phyloP scores from a whole-genome alignment of 1,284 basidiomycete genomes.

The Fomitiporia mediterranea region DNA sequence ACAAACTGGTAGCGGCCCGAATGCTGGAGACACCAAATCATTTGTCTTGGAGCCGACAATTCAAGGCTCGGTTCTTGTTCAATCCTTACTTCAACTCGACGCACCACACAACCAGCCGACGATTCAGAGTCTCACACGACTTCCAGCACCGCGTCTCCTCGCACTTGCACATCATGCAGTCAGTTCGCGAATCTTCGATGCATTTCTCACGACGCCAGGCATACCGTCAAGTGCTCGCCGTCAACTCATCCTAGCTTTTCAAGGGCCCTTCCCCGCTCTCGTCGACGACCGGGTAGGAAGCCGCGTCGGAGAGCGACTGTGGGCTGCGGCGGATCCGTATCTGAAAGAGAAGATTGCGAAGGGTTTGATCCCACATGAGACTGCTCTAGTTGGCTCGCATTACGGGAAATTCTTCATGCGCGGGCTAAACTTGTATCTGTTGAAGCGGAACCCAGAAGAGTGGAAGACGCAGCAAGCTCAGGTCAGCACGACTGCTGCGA shows the following conservation, averaged over 20 bases:
- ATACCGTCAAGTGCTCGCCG: slow-evolving; percentile 66
- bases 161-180: slow-evolving; percentile 66
- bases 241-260: slow-evolving; percentile 66
- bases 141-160: slow-evolving; percentile 54
- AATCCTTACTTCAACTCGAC: slow-evolving; percentile 69
- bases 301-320: slow-evolving; percentile 82
- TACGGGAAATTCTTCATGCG: slow-evolving; percentile 86
- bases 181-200: slow-evolving; percentile 81
- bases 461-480: slow-evolving; percentile 66
- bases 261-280: slow-evolving; percentile 72
- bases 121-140: slow-evolving; percentile 49
- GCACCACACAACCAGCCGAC: slow-evolving; percentile 62
- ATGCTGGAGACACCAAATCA: slow-evolving; percentile 31
- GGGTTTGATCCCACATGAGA: slow-evolving; percentile 68
- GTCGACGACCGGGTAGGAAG: slow-evolving; percentile 87
- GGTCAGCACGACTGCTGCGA: slow-evolving; percentile 15
- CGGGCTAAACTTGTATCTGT: slow-evolving; percentile 73
- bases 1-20: slow-evolving; percentile 23
- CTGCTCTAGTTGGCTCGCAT: slow-evolving; percentile 64
- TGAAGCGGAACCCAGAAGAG: slow-evolving; percentile 73
- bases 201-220: slow-evolving; percentile 62
- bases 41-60: slow-evolving; percentile 51
- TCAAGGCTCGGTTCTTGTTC: slow-evolving; percentile 84
- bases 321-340: slow-evolving; percentile 84
- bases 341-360: slow-evolving; percentile 90